Base-by-base conservation (phyloP, 768 basidiomycete species). In the Russula earlei region DNA sequence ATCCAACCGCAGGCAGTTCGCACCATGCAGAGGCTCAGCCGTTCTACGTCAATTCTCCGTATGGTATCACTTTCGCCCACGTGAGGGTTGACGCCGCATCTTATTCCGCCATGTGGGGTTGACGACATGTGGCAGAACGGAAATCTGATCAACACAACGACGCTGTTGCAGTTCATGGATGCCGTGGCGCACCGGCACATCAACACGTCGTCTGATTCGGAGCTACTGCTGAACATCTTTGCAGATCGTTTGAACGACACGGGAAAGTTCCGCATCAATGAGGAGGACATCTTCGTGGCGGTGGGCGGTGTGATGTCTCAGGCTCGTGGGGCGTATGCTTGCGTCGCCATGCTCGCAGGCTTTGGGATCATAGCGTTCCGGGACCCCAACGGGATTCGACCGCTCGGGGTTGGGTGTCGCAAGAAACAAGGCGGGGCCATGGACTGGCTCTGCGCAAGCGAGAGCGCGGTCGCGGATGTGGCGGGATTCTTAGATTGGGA, bases 31-130 rank as follows among this genome's bases (percentile, higher is more conserved):
- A 99, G 69, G 94, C 96, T 8, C 96, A 99, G 67, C 96, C 96
- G 1, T 99, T 99, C 77, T 99, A 99, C 68, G 96, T 99, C 64
- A 99, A 99, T 74, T 95, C 93, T n/a, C 96, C 96, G 3, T 99
- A 98, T 69, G 96, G 96, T 49, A 95, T 99, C 66, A 91, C 94
- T 59, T 87, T 99, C 67, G 96, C 91, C 19, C 95, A 99, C 76
- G 95, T 94, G 69, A 61, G 85, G 15, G 52, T 19, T 51, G n/a
- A n/a, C n/a, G 22, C 44, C 24, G 37, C 25, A 34, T 54, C 29
- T 11, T 31, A 4, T 12, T n/a, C 10, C 38, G 8, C 5, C 7
- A 38, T 56, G 49, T 62, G 24, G 49, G 8, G 17, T 38, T 49
- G 6, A 38, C 40, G 41, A 14, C 22, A 22, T 20, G 44, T 29